A percentile compares a stretch with the other conserved stretches of the same genome.
Conservation (phyloP, 805 yeast genomes). For the Debaryomyces castellii region DNA sequence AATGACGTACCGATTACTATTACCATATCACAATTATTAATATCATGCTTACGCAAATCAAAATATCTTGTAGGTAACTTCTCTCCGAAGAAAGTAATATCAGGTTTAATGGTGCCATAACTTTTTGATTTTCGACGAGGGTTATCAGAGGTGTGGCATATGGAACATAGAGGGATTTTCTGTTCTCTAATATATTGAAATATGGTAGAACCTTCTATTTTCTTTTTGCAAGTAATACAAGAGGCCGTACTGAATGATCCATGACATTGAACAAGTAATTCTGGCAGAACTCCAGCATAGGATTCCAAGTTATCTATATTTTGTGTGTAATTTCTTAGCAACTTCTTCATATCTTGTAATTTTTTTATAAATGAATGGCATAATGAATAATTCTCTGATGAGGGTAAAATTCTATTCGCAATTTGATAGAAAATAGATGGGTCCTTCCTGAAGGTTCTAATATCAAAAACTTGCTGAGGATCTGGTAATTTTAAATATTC, state of each 20-base stretch:
- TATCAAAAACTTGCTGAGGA: constrained; percentile 88
- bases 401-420: constrained; percentile 83
- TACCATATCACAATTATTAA: constrained; percentile 68
- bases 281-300: constrained; percentile 69
- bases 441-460: constrained; percentile 66
- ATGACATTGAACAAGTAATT: constrained; percentile 82
- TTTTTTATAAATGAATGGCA: constrained; percentile 77
- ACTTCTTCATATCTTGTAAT: constrained; percentile 72
- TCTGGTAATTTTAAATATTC: constrained; percentile 69
- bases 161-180: constrained; percentile 71
- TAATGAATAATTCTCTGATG: constrained; percentile 64
- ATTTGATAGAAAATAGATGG: constrained; percentile 84
- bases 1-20: constrained; percentile 88
- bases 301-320: constrained; percentile 86
- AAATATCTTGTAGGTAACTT: constrained; percentile 72
- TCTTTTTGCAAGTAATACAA: constrained; percentile 72
- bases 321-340: constrained; percentile 84
- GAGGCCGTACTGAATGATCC: constrained; percentile 90
- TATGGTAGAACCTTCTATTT: constrained; percentile 64
- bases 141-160: constrained; percentile 39
- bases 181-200: constrained; percentile 57
- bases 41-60: constrained; percentile 56
- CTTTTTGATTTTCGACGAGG: constrained; percentile 38
- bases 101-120: constrained; percentile 86
- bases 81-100: constrained; percentile 90